Base-by-base conservation (phyloP, 148 eudicot genomes). In the Suaeda aralocaspica region DNA sequence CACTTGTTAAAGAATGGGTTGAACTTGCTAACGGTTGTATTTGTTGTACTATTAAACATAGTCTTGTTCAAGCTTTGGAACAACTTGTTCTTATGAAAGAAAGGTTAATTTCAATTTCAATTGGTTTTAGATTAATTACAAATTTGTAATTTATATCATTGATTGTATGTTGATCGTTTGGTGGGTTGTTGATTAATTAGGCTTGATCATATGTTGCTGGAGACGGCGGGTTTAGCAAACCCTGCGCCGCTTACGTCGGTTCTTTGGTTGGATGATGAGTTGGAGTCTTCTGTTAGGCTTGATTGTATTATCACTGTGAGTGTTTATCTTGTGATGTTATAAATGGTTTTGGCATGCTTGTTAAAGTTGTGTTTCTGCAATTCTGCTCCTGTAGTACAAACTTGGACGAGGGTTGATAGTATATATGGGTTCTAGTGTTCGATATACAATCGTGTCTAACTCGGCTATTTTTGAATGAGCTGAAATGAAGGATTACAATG, bases 191-290 rank as follows among this genome's bases (percentile, higher is more conserved):
- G 77, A 65, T 76, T 42, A 34, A 70, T 49, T 71, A 93, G 98
- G 81, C 90, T 91, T 76, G 96, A 93, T 82, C 92, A 93, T 78
- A 93, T 93, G 83, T 87, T 93, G 81, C 74, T 93, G 6, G 98
- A 93, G 92, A 93, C 98, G 22, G 91, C 98, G 31, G 96, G 96
- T 36, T 82, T 93, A 85, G 98, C 96, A 50, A 91, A 93, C 82
- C 96, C 98, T 73, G 98, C 98, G 58, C 98, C 97, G 67, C 95
- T 93, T 55, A 96, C 98, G 74, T 93, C 98, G 67, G 83, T 93
- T 68, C 94, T 93, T 67, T 93, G 98, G 98, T 78, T 93, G 87
- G 98, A 93, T 77, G 98, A 93, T 82, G 95, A 93, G 76, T 78
- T 93, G 72, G 98, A 93, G 81, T 82, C 98, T 70, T 80, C 78